phyloP scores from a whole-genome alignment of 2,329 filamentous ascomycete species.

The Stemphylium lycopersici region DNA sequence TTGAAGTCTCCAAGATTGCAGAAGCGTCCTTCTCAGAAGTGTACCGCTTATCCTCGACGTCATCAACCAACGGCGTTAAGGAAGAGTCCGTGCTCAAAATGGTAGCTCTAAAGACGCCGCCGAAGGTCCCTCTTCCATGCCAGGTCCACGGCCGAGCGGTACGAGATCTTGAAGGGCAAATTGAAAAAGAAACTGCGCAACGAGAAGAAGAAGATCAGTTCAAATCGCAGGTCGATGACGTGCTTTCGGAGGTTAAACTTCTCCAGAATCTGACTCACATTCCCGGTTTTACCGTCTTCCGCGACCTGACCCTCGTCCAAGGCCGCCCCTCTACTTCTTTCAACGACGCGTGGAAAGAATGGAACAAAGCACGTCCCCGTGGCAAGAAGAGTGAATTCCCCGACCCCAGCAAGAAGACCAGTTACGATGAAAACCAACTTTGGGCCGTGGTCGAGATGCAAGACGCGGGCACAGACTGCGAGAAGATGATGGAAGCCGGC shows the following conservation, averaged over 20 bases:
- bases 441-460: constrained; percentile 72
- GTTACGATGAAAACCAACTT: constrained; percentile 62
- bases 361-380: constrained; percentile 52
- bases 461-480: constrained; percentile 65
- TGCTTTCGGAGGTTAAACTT: constrained; percentile 57
- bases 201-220: constrained; percentile 47
- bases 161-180: constrained; percentile 55
- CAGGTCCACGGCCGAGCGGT: constrained; percentile 46
- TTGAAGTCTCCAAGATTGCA: constrained; percentile 65
- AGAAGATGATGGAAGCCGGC: constrained; percentile 44
- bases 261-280: constrained; percentile 64
- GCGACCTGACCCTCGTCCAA: constrained; percentile 63
- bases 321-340: constrained; percentile 62
- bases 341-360: constrained; percentile 52
- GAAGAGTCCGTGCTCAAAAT: constrained; percentile 58
- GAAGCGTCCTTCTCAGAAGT: constrained; percentile 72
- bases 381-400: constrained; percentile 60
- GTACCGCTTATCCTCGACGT: constrained; percentile 59
- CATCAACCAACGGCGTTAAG: constrained; percentile 27
- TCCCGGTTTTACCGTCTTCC: constrained; percentile 68
- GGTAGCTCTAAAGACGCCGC: constrained; percentile 42
- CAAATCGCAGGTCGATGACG: constrained; percentile 54
- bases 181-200: constrained; percentile 33
- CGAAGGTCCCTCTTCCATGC: constrained; percentile 42
- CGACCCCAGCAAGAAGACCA: constrained; percentile 60